phyloP scores from a whole-genome alignment of 208 protist species.

The Novymonas esmeraldas region DNA sequence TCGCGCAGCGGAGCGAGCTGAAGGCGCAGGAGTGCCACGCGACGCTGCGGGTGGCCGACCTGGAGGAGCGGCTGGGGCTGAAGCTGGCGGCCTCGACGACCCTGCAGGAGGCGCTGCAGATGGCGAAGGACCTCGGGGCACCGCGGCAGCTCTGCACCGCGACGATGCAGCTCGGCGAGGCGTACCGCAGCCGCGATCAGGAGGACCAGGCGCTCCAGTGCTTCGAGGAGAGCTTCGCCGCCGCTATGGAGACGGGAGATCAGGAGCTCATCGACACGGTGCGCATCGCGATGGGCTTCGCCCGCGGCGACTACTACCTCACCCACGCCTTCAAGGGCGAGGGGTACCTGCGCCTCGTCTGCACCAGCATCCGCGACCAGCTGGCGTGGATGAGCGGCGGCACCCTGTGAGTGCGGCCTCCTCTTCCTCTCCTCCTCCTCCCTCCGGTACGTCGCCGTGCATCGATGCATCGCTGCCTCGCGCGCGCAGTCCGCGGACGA shows the following conservation, averaged over 20 bases:
- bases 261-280: conserved; percentile 74
- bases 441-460: no score
- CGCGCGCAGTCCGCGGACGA: no score
- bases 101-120: conserved; percentile 58
- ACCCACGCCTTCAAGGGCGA: conserved; percentile 63
- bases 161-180: conserved; percentile 85
- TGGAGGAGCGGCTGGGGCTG: conserved; percentile 81
- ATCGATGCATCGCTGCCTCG: no score
- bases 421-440: no score
- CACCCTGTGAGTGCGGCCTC: conserved; percentile 42
- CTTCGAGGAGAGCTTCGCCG: conserved; percentile 78
- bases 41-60: conserved; percentile 64
- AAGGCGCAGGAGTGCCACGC: conserved; percentile 58
- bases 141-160: conserved; percentile 67
- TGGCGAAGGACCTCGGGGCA: conserved; percentile 76
- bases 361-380: conserved; percentile 76
- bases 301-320: conserved; percentile 76
- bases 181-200: conserved; percentile 53
- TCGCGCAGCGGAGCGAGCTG: conserved; percentile 47
- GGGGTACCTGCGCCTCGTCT: conserved; percentile 84
- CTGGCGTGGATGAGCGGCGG: conserved; percentile 89
- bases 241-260: conserved; percentile 57
- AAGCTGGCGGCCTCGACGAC: conserved; percentile 67
- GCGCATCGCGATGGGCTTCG: conserved; percentile 86
- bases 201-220: conserved; percentile 68